Conservation (phyloP, 2,329 filamentous ascomycete genomes). For the Diaporthe eres region DNA sequence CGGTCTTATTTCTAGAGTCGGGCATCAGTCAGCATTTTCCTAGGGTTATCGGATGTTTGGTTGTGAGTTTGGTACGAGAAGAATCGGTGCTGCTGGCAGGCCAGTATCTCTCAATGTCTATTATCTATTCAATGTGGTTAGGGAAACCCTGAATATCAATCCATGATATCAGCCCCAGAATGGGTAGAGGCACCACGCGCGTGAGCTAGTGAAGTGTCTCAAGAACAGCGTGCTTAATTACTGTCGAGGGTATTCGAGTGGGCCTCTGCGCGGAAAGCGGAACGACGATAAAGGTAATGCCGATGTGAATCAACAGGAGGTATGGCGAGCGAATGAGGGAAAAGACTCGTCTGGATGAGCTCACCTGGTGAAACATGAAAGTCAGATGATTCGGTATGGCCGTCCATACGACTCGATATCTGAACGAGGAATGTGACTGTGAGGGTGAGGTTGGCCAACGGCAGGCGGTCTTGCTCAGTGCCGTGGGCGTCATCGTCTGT, state of each 20-base stretch:
- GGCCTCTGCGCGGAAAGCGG: background rate
- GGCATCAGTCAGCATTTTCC: slow-evolving; percentile 21
- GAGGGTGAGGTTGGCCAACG: background rate
- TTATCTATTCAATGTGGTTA: slow-evolving; percentile 18
- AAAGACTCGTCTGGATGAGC: background rate
- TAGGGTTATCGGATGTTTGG: slow-evolving; percentile 5
- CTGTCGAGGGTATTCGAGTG: background rate
- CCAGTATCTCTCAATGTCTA: slow-evolving; percentile 32
- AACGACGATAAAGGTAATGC: too few relatives aligned
- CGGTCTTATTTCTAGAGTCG: background rate
- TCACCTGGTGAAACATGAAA: background rate
- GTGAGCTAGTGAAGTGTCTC: background rate
- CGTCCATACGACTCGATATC: background rate
- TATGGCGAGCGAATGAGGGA: background rate
- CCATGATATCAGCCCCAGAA: background rate
- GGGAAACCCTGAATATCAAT: slow-evolving; percentile 9
- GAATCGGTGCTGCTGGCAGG: slow-evolving; percentile 29
- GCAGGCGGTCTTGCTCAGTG: background rate
- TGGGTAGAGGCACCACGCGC: too few relatives aligned
- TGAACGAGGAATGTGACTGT: background rate
- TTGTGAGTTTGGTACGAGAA: slow-evolving; percentile 14
- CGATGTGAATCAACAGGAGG: background rate
- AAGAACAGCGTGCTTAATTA: background rate
- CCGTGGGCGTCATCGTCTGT: background rate
- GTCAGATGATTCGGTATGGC: too few relatives aligned